Percentiles rank a stretch among this genome's conserved stretches.
These are phyloP conservation scores for Eimeria brunetti DNA, from an alignment of 169 alveolate species.

Conservation along the genomic window DNA sequence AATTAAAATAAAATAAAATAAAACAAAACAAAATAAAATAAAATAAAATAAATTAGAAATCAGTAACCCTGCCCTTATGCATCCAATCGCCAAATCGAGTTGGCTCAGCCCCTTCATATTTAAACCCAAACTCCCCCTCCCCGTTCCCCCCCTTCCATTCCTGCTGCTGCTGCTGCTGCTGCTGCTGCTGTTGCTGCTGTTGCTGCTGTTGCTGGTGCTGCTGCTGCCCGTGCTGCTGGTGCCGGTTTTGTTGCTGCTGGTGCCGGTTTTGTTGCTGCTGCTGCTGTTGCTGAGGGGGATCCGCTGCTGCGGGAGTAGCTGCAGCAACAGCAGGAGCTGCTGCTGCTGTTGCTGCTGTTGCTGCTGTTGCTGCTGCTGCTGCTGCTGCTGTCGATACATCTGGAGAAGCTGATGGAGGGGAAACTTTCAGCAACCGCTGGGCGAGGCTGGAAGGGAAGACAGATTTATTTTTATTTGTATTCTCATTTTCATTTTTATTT, in stretches of 20 bases:
- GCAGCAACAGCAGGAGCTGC: background rate
- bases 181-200: background rate
- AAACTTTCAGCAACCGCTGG: background rate
- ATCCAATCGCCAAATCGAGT: conserved; percentile 89
- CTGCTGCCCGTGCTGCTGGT: too few relatives aligned
- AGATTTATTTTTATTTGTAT: too few relatives aligned
- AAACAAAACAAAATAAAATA: background rate
- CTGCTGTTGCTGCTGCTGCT: background rate
- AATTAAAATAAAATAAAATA: background rate
- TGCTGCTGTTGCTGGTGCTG: background rate
- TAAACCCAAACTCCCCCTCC: conserved; percentile 87
- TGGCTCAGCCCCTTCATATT: conserved; percentile 88
- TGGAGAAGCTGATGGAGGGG: background rate
- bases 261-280: background rate
- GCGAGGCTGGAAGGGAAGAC: background rate
- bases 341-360: too few relatives aligned
- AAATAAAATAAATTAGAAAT: conserved; percentile 70
- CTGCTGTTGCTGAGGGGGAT: too few relatives aligned
- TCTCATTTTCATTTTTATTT: too few relatives aligned
- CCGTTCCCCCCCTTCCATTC: background rate
- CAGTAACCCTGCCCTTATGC: conserved; percentile 87
- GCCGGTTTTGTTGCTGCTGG: too few relatives aligned
- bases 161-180: conserved; percentile 12
- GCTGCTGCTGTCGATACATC: background rate
- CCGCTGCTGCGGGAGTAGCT: background rate